Evolutionary conservation across 495 filamentous ascomycete genomes (phyloP).

Genomic region (Podospora sp.): DNA sequence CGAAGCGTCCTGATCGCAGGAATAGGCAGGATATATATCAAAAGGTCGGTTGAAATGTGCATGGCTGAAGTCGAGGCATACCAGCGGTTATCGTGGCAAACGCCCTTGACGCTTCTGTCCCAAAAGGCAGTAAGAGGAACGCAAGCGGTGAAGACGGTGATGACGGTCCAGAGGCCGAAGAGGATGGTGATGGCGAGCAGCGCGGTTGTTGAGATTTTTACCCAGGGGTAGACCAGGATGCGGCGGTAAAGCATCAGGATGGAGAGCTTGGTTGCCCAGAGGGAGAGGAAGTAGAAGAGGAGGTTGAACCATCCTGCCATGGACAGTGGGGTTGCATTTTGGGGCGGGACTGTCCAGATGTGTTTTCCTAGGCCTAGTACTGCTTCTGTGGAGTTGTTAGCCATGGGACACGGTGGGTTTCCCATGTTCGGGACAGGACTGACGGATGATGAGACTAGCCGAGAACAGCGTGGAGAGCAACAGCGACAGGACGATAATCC

Average conservation of each 20-base stretch:
- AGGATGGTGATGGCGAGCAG: background rate
- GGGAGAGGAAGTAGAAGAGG: background rate
- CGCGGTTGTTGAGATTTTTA: background rate
- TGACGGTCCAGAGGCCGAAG: background rate
- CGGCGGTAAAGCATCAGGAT: constrained; percentile 1
- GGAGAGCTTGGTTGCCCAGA: constrained; percentile 4
- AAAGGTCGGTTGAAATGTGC: background rate
- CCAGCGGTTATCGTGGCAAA: background rate
- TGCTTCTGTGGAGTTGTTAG: background rate
- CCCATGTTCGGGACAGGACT: background rate
- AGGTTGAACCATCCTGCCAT: constrained; percentile 1
- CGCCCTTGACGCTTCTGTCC: background rate
- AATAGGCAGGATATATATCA: background rate
- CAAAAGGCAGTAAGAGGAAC: background rate
- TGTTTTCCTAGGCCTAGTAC: background rate
- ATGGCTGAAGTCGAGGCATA: background rate
- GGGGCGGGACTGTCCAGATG: background rate
- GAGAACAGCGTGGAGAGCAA: background rate
- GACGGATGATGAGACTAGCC: background rate
- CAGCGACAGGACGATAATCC: background rate
- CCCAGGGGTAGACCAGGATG: background rate
- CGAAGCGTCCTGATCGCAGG: background rate
- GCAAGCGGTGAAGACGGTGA: background rate
- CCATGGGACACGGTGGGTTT: background rate
- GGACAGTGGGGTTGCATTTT: background rate